A percentile compares a stretch with the other conserved stretches of the same genome.
phyloP scores from a whole-genome alignment of 495 filamentous ascomycete species.

The Cryomyces minteri region DNA sequence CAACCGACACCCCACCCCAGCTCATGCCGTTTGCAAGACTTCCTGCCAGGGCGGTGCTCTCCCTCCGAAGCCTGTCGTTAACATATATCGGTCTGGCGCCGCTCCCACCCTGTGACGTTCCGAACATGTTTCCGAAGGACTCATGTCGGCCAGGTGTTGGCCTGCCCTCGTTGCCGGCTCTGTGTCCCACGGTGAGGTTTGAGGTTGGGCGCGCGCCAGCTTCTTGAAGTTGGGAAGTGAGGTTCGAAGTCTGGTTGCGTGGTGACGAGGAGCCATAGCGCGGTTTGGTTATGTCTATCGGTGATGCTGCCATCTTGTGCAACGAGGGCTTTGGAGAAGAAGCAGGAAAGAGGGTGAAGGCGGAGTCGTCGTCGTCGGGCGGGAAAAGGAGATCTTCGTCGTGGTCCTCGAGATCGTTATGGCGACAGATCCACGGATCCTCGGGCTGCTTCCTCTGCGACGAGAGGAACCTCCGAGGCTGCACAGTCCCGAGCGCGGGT shows the following conservation, averaged over 20 bases:
- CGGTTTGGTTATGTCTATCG: slow-evolving; percentile 45
- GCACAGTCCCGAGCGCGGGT: not conserved
- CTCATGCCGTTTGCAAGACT: slow-evolving; percentile 91
- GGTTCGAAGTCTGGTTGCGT: slow-evolving; percentile 40
- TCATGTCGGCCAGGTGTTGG: slow-evolving; percentile 49
- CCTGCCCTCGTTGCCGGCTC: slow-evolving; percentile 27
- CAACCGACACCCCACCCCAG: slow-evolving; percentile 91
- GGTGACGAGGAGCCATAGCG: slow-evolving; percentile 45
- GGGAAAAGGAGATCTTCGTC: not conserved
- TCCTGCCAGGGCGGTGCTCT: slow-evolving; percentile 48
- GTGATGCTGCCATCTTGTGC: slow-evolving; percentile 33
- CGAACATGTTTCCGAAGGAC: slow-evolving; percentile 39
- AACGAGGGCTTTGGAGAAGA: slow-evolving; percentile 6
- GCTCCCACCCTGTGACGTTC: slow-evolving; percentile 37
- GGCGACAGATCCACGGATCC: no score
- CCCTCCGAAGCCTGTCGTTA: slow-evolving; percentile 57
- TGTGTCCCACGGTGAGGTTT: slow-evolving; percentile 9
- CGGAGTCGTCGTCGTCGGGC: slow-evolving; percentile 16
- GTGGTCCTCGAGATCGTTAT: no score
- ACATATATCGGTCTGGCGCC: slow-evolving; percentile 78
- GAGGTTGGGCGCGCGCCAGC: slow-evolving; percentile 18
- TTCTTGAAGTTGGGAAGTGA: slow-evolving; percentile 41
- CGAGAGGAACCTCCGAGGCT: no score
- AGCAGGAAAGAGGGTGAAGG: slow-evolving; percentile 28
- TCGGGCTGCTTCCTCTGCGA: no score